phyloP scores from a whole-genome alignment of 2,329 filamentous ascomycete genomes.

The Aspergillus sp. region DNA sequence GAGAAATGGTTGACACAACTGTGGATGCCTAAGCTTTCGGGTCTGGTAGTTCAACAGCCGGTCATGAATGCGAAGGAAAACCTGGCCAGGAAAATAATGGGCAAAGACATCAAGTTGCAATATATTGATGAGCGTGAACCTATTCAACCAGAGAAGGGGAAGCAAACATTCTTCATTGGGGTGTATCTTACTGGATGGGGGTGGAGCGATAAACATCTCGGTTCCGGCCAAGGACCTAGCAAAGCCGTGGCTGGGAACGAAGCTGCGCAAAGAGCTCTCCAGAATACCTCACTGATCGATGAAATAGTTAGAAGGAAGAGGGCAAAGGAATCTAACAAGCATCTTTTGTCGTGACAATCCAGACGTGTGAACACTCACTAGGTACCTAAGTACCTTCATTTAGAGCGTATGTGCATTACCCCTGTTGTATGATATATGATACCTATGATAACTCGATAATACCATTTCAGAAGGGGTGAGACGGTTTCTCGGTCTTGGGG shows the following conservation, averaged over 20 bases:
- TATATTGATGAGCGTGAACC: slow-evolving; percentile 53
- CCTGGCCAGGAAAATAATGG: slow-evolving; percentile 54
- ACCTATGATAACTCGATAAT: too few relatives aligned
- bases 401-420: too few relatives aligned
- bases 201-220: slow-evolving; percentile 43
- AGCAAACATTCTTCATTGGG: slow-evolving; percentile 44
- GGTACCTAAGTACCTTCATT: too few relatives aligned
- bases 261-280: slow-evolving; percentile 43
- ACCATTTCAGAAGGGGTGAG: too few relatives aligned
- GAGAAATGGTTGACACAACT: slow-evolving; percentile 71
- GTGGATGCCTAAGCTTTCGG: slow-evolving; percentile 66
- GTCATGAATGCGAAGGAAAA: slow-evolving; percentile 53
- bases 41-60: slow-evolving; percentile 23
- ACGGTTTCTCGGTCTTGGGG: too few relatives aligned
- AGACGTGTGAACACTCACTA: too few relatives aligned
- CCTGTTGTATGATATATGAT: too few relatives aligned
- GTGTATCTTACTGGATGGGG: slow-evolving; percentile 51
- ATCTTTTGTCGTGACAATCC: background rate
- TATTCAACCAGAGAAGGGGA: slow-evolving; percentile 33
- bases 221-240: slow-evolving; percentile 44
- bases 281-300: slow-evolving; percentile 38
- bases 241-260: slow-evolving; percentile 46
- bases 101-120: slow-evolving; percentile 57
- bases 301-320: slow-evolving; percentile 37
- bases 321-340: slow-evolving; percentile 5